Percentiles rank a stretch among this genome's conserved stretches.
Conservation (phyloP, 108 stramenopile genomes). For the Cyclotella baltica region DNA sequence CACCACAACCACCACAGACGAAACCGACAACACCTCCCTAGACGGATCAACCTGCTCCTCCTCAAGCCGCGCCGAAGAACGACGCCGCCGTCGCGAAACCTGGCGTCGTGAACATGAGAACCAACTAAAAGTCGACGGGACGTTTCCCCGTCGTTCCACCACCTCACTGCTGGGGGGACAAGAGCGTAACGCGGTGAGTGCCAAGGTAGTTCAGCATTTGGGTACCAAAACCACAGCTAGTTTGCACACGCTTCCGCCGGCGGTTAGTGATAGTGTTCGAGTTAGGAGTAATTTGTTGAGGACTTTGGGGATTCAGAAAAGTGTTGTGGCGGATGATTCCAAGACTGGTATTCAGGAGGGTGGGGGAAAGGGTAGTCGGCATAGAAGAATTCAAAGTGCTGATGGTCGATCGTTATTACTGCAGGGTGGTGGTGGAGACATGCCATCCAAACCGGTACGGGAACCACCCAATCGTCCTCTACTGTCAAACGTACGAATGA, state of each 20-base stretch:
- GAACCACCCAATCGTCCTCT: constrained; percentile 33
- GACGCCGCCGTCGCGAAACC: constrained; percentile 32
- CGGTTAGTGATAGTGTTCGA: constrained; percentile 41
- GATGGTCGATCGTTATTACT: constrained; percentile 14
- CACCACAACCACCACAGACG: constrained; percentile 13
- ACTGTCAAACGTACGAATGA: constrained; percentile 38
- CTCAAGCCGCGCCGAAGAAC: constrained; percentile 34
- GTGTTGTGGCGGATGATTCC: background rate
- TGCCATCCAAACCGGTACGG: background rate
- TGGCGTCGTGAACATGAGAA: constrained; percentile 46
- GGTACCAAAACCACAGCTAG: constrained; percentile 52
- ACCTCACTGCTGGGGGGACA: background rate
- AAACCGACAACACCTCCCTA: constrained; percentile 25
- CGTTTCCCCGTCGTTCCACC: constrained; percentile 36
- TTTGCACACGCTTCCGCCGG: constrained; percentile 39
- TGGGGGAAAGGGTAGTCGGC: constrained; percentile 1
- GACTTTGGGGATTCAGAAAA: constrained; percentile 43
- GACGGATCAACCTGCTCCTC: constrained; percentile 19
- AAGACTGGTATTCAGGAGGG: background rate
- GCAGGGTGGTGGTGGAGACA: constrained; percentile 4
- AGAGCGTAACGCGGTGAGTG: constrained; percentile 24
- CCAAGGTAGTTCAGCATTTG: constrained; percentile 41
- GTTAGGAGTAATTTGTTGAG: constrained; percentile 48
- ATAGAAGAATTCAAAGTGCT: constrained; percentile 29
- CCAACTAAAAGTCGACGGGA: constrained; percentile 41